These are phyloP conservation scores for Aegilops tauschii DNA, from an alignment of 176 grass and related monocot genomes.

Conservation along the genomic window DNA sequence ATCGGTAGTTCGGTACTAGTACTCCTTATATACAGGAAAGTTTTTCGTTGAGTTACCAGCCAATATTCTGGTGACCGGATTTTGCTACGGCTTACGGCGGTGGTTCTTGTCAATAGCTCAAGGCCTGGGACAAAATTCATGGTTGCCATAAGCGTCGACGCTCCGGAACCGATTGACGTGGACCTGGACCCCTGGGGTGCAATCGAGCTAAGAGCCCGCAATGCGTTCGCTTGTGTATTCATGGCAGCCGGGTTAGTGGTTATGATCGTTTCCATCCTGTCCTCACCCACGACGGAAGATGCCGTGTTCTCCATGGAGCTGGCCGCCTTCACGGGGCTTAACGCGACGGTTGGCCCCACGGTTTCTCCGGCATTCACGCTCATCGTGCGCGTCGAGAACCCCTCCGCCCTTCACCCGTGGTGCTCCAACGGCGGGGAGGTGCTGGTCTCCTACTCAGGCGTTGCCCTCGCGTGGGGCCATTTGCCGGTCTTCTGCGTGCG, in stretches of 20 bases:
- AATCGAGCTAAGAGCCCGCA: background rate
- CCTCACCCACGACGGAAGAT: background rate
- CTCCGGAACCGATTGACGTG: background rate
- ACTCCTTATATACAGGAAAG: background rate
- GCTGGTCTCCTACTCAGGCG: constrained; percentile 7
- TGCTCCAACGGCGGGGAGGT: constrained; percentile 20
- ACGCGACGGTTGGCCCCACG: background rate
- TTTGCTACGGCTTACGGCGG: background rate
- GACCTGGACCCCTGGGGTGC: background rate
- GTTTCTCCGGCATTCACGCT: constrained; percentile 15
- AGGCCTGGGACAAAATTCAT: background rate
- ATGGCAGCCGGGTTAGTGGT: background rate
- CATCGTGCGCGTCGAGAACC: background rate
- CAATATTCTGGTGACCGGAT: background rate
- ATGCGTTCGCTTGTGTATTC: background rate
- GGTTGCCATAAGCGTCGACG: background rate
- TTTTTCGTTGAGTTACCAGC: background rate
- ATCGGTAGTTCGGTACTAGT: no score
- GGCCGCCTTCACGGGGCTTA: background rate
- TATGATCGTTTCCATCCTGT: background rate
- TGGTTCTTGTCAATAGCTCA: background rate
- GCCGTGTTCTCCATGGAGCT: constrained; percentile 7
- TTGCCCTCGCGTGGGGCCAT: background rate
- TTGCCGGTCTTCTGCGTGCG: no score
- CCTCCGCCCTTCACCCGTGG: background rate